Percentiles rank a stretch among this genome's conserved stretches.
Evolutionary conservation across 306 rosid species (phyloP).

Genomic region (Castanea sativa): DNA sequence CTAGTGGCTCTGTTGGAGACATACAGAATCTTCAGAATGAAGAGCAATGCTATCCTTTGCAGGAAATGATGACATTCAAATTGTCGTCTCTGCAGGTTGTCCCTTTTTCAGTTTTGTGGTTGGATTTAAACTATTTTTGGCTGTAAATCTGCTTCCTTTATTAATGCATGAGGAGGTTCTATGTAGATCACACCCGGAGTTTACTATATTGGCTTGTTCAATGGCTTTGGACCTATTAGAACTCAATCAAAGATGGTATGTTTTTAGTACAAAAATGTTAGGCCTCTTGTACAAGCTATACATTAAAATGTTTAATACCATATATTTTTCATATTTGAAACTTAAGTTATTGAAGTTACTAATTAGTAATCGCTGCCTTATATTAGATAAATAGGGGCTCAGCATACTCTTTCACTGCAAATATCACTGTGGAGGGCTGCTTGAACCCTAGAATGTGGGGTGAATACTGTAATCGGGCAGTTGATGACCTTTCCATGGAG

Average conservation of each 20-base stretch:
- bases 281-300: not conserved
- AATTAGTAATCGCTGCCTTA: not conserved
- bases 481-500: not conserved
- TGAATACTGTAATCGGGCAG: conserved; percentile 6
- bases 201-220: conserved; percentile 16
- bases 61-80: conserved; percentile 1
- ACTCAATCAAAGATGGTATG: conserved; percentile 12
- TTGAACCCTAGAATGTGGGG: not conserved
- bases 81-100: conserved; percentile 7
- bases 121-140: not conserved
- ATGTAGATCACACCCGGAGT: conserved; percentile 7
- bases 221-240: conserved; percentile 12
- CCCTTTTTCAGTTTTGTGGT: not conserved
- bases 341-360: no score
- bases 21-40: not conserved
- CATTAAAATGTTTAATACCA: not conserved
- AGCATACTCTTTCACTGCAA: not conserved
- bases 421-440: conserved; percentile 12
- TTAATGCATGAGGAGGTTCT: not conserved
- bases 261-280: not conserved
- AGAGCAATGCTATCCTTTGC: conserved; percentile 10
- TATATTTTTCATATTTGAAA: no score
- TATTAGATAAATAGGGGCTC: not conserved
- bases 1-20: not conserved
- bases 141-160: not conserved